These are phyloP conservation scores for Diutina scorzettiae DNA, from an alignment of 1,139 yeast genomes.

Conservation along the genomic window DNA sequence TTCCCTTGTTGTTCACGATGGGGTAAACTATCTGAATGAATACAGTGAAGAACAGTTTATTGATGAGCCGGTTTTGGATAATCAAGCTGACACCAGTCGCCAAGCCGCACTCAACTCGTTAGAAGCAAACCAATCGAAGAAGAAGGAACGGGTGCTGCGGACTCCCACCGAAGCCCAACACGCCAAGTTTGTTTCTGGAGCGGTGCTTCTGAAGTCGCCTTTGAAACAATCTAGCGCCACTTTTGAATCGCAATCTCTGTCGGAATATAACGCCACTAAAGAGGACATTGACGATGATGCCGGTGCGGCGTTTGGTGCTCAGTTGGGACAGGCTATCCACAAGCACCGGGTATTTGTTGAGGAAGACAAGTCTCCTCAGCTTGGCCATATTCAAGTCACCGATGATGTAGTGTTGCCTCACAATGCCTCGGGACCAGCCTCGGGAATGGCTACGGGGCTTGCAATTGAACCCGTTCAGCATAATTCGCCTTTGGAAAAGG, in stretches of 20 bases:
- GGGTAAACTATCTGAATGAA: too few relatives aligned
- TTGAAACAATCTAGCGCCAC: background rate
- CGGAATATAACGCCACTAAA: background rate
- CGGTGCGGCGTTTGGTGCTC: background rate
- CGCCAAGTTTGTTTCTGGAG: slow-evolving; percentile 1
- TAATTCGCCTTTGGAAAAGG: background rate
- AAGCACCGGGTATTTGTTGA: background rate
- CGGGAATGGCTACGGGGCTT: background rate
- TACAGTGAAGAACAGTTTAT: background rate
- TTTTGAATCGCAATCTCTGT: background rate
- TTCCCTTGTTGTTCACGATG: background rate
- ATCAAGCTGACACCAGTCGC: background rate
- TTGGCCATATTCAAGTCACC: background rate
- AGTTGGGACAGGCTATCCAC: background rate
- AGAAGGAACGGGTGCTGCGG: background rate
- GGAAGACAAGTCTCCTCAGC: background rate
- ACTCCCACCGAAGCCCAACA: background rate
- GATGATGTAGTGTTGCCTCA: background rate
- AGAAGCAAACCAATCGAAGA: background rate
- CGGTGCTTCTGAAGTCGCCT: background rate
- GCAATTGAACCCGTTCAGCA: background rate
- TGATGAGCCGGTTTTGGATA: background rate
- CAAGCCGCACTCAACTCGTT: background rate
- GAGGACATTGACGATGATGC: background rate
- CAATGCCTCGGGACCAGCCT: too few relatives aligned